A percentile compares a stretch with the other conserved stretches of the same genome.
These are phyloP conservation scores for Diaporthe velutina DNA, from an alignment of 2,329 filamentous ascomycete genomes.

Conservation along the genomic window DNA sequence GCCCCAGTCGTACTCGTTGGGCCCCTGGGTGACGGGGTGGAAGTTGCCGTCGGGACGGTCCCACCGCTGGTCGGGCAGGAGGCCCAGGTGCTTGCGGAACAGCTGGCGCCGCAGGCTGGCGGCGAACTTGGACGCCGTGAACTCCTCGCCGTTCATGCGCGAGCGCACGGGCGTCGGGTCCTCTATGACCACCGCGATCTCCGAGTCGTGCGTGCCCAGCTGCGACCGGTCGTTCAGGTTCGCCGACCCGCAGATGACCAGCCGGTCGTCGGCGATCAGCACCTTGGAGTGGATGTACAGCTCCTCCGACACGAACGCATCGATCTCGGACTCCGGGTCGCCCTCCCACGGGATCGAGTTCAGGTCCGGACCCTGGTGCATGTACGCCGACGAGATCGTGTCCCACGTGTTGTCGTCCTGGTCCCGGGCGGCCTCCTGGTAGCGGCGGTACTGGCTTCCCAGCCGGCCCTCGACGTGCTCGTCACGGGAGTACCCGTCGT, in stretches of 20 bases:
- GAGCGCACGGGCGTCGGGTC: slow-evolving; percentile 79
- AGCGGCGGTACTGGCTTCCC: slow-evolving; percentile 71
- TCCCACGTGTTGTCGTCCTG: slow-evolving; percentile 75
- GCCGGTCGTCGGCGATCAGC: slow-evolving; percentile 87
- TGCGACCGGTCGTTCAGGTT: slow-evolving; percentile 95
- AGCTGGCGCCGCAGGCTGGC: slow-evolving; percentile 85
- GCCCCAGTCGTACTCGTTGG: slow-evolving; percentile 82
- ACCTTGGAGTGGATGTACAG: slow-evolving; percentile 96
- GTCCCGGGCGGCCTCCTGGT: slow-evolving; percentile 77
- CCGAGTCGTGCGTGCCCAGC: slow-evolving; percentile 91
- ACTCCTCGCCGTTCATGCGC: slow-evolving; percentile 80
- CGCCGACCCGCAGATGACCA: slow-evolving; percentile 86
- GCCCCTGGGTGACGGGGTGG: slow-evolving; percentile 76
- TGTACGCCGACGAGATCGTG: slow-evolving; percentile 84
- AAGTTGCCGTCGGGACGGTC: slow-evolving; percentile 80
- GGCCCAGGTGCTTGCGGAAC: slow-evolving; percentile 91
- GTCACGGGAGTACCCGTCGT: slow-evolving; percentile 53
- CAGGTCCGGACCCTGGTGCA: slow-evolving; percentile 81
- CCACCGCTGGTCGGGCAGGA: slow-evolving; percentile 80
- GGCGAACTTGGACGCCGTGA: slow-evolving; percentile 80
- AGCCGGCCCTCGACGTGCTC: slow-evolving; percentile 47
- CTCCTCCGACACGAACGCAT: slow-evolving; percentile 94
- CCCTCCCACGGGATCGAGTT: slow-evolving; percentile 78
- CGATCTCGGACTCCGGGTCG: slow-evolving; percentile 80
- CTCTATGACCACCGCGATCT: slow-evolving; percentile 90